phyloP scores from a whole-genome alignment of 2,329 filamentous ascomycete species.

The Colletotrichum spaethianum region DNA sequence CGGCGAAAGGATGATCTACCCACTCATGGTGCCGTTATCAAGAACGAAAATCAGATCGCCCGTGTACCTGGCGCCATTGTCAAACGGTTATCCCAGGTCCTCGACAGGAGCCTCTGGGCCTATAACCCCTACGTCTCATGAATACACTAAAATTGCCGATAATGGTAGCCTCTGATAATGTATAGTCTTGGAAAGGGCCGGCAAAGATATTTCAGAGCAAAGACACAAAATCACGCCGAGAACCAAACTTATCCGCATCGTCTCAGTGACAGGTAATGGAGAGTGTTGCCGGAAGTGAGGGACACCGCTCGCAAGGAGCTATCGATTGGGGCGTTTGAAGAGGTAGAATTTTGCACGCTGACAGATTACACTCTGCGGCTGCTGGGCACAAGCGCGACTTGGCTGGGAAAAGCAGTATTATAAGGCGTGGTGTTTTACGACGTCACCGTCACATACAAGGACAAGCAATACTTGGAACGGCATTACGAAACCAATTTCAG shows the following conservation, averaged over 20 bases:
- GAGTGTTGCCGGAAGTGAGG: conserved; percentile 68
- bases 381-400: conserved; percentile 69
- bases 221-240: conserved; percentile 70
- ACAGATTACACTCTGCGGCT: conserved; percentile 76
- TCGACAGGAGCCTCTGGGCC: conserved; percentile 72
- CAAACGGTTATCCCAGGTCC: conserved; percentile 71
- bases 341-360: conserved; percentile 75
- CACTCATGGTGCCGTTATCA: conserved; percentile 80
- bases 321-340: conserved; percentile 70
- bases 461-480: conserved; percentile 74
- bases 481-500: conserved; percentile 77
- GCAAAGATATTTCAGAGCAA: conserved; percentile 66
- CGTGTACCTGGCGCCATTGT: conserved; percentile 80
- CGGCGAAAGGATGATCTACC: conserved; percentile 78
- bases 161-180: conserved; percentile 77
- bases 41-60: conserved; percentile 83
- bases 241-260: conserved; percentile 68
- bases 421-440: conserved; percentile 79
- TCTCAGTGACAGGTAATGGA: conserved; percentile 64
- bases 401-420: conserved; percentile 76
- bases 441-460: conserved; percentile 79
- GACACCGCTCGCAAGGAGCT: conserved; percentile 65
- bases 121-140: conserved; percentile 69
- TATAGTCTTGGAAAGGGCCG: conserved; percentile 74
- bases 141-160: conserved; percentile 67